Evolutionary conservation across 2,329 filamentous ascomycete species (phyloP), one percentile per base, ranked within the genome.

Genomic region (Byssothecium circinans): DNA sequence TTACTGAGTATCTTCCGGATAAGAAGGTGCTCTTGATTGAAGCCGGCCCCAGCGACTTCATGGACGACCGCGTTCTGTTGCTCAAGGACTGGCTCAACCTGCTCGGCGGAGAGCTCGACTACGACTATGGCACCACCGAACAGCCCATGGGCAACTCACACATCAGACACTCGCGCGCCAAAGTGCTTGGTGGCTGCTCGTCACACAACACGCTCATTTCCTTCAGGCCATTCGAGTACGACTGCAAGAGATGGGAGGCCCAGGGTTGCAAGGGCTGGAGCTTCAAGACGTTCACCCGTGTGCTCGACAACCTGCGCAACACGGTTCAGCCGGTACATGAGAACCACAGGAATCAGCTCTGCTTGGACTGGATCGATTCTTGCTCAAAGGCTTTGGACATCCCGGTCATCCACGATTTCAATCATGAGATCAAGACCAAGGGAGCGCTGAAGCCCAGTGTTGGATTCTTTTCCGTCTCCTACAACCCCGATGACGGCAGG

Each of bases 151-250:
- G 90, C 67, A 96, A 96, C 78, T 94, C 88, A 47, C 82, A 90
- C 75, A 95, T 96, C 75, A 85, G 90, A 56, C 91, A 95, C 77
- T 95, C 91, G 12, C 86, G 91, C 53, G 91, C 91, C 55, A 95
- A 95, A 78, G 90, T 96, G 32, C 81, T 96, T 23, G 91, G 91
- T 59, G 91, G 91, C 58, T 96, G 91, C 79, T 95, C 90, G 36
- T 92, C 88, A 50, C 91, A 95, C 80, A 96, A 96, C 75, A 95
- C 91, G 17, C 79, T 95, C 62, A 95, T 96, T 72, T 94, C 88
- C 15, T 95, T 95, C 82, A 84, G 90, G 20, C 89, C 91, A 7
- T 95, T 95, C 67, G 84, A 91, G 71, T 91, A 95, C 71, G 91
- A 96, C 73, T 83, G 88, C 75, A 81, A 89, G 66, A 81, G 88